Percentiles rank a stretch among this genome's conserved stretches.
These are phyloP conservation scores for Populus euphratica DNA, from an alignment of 345 rosid species.

Conservation along the genomic window DNA sequence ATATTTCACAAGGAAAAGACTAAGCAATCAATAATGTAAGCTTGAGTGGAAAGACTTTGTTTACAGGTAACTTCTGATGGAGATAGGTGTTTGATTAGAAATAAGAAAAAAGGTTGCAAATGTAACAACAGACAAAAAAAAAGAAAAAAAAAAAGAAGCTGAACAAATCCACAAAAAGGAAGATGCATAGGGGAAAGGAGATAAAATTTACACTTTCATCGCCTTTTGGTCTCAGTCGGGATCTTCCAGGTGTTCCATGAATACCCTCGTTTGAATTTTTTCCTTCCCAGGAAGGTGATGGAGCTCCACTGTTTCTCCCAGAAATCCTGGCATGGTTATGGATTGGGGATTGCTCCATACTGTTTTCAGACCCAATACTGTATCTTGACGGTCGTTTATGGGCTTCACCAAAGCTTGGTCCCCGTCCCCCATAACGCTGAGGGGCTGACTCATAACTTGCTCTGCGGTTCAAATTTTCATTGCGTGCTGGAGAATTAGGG, in stretches of 20 bases:
- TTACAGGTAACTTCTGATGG: not conserved
- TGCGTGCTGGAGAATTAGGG: conserved; percentile 44
- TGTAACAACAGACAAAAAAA: not conserved
- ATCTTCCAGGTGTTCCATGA: conserved; percentile 64
- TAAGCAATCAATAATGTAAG: not conserved
- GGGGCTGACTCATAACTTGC: conserved; percentile 29
- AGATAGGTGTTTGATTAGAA: not conserved
- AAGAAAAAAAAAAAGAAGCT: not conserved
- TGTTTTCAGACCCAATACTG: conserved; percentile 55
- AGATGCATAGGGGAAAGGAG: not conserved
- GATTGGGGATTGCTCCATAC: conserved; percentile 59
- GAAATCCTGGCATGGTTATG: conserved; percentile 44
- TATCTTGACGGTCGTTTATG: conserved; percentile 41
- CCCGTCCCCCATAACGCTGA: conserved; percentile 49
- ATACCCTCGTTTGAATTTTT: conserved; percentile 47
- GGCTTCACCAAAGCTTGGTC: conserved; percentile 40
- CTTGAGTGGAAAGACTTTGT: not conserved
- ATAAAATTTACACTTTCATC: conserved; percentile 63
- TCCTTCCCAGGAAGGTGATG: conserved; percentile 59
- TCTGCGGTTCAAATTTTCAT: conserved; percentile 35
- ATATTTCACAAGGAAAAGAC: not conserved
- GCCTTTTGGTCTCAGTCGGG: conserved; percentile 50
- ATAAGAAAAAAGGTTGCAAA: not conserved
- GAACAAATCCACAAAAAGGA: not conserved
- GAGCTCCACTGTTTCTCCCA: conserved; percentile 37